Evolutionary conservation across 805 yeast species (phyloP).

Genomic region (Saturnispora mendoncae): DNA sequence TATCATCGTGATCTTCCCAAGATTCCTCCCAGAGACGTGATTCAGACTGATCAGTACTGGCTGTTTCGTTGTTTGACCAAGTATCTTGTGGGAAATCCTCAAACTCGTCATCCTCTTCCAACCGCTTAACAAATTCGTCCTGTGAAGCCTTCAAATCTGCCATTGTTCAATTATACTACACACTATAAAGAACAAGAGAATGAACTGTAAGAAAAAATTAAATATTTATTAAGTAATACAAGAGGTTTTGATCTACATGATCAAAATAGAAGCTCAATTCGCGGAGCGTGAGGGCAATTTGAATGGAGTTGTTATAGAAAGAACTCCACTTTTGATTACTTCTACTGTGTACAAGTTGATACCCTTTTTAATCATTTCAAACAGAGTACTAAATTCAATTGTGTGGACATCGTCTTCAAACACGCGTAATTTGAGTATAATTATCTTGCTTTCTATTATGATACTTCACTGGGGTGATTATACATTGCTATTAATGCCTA

Average conservation of each 20-base stretch:
- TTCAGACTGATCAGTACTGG: conserved; percentile 39
- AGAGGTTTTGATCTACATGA: not conserved
- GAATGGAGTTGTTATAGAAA: conserved; percentile 8
- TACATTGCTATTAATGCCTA: conserved; percentile 32
- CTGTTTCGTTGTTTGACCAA: conserved; percentile 57
- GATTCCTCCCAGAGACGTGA: conserved; percentile 87
- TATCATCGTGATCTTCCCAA: conserved; percentile 95
- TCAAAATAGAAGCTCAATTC: not conserved
- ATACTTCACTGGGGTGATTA: conserved; percentile 37
- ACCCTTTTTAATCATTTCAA: conserved; percentile 39
- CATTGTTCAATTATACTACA: not conserved
- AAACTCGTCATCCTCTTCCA: conserved; percentile 95
- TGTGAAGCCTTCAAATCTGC: conserved; percentile 6
- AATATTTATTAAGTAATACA: no score
- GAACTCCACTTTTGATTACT: conserved; percentile 34
- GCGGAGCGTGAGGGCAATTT: conserved; percentile 3
- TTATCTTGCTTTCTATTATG: conserved; percentile 32
- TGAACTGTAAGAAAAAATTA: no score
- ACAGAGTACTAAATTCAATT: conserved; percentile 35
- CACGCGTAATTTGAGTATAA: conserved; percentile 32
- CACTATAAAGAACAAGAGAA: conserved; percentile 6
- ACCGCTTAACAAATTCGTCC: conserved; percentile 44
- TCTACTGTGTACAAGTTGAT: conserved; percentile 39
- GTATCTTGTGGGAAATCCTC: conserved; percentile 92
- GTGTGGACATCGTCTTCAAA: conserved; percentile 51